Evolutionary conservation across 176 grass and related monocot species (phyloP).

Genomic region (Aegilops speltoides): DNA sequence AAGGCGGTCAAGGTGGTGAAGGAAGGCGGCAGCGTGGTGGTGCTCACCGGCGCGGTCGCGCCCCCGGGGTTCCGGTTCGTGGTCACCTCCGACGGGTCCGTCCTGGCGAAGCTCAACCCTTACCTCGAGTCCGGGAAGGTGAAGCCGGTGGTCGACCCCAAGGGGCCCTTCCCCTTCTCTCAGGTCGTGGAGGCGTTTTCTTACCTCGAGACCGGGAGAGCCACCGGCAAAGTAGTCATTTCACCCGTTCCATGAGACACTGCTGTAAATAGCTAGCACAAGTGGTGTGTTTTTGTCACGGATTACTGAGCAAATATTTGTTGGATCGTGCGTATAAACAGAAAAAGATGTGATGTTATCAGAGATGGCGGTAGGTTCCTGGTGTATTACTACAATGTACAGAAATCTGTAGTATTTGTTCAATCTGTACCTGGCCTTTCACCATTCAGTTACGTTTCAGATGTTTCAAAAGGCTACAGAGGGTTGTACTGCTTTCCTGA

Average conservation of each 20-base stretch:
- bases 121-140: slow-evolving; percentile 80
- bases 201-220: slow-evolving; percentile 83
- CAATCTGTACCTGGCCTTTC: slow-evolving; percentile 9
- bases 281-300: slow-evolving; percentile 14
- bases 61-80: slow-evolving; percentile 88
- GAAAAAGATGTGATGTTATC: slow-evolving; percentile 83
- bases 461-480: slow-evolving; percentile 63
- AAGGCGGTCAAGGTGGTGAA: slow-evolving; percentile 77
- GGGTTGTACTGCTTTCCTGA: slow-evolving; percentile 56
- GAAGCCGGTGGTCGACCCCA: slow-evolving; percentile 70
- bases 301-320: slow-evolving; percentile 95
- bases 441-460: slow-evolving; percentile 31
- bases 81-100: slow-evolving; percentile 66
- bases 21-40: slow-evolving; percentile 76
- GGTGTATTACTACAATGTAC: not conserved
- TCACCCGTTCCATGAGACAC: slow-evolving; percentile 61
- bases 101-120: slow-evolving; percentile 72
- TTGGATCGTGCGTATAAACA: slow-evolving; percentile 93
- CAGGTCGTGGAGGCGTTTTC: slow-evolving; percentile 75
- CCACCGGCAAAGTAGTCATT: slow-evolving; percentile 76
- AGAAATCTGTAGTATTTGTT: not conserved
- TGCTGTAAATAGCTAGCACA: not conserved
- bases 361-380: slow-evolving; percentile 58
- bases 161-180: slow-evolving; percentile 66
- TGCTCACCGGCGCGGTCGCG: slow-evolving; percentile 56